phyloP scores from a whole-genome alignment of 768 basidiomycete genomes.

The Xanthoconium purpureum region DNA sequence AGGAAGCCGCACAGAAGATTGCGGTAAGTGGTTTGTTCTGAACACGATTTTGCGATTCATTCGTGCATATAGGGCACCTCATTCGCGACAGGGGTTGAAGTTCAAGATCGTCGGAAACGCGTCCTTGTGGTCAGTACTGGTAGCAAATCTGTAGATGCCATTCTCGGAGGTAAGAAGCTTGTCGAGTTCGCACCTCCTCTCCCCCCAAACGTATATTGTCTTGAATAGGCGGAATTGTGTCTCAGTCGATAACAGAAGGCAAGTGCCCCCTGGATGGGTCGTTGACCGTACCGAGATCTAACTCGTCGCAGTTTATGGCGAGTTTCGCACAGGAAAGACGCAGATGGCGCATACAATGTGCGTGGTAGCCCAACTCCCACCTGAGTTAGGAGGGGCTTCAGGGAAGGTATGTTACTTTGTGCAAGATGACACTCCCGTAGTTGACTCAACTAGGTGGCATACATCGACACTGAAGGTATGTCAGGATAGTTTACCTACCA shows the following conservation, averaged over 20 bases:
- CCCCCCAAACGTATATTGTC: too few relatives aligned
- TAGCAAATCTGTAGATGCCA: constrained; percentile 85
- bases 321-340: constrained; percentile 94
- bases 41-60: neutral
- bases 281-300: neutral
- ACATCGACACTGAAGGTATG: constrained; percentile 83
- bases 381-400: constrained; percentile 85
- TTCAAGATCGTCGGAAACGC: constrained; percentile 80
- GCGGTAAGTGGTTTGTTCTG: constrained; percentile 41
- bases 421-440: neutral
- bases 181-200: too few relatives aligned
- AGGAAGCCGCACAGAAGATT: constrained; percentile 92
- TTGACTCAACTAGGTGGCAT: constrained; percentile 61
- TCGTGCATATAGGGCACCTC: constrained; percentile 65
- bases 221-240: constrained; percentile 74
- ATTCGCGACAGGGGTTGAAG: constrained; percentile 87
- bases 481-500: neutral
- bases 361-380: constrained; percentile 83
- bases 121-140: constrained; percentile 88
- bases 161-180: constrained; percentile 68
- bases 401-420: constrained; percentile 59
- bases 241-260: constrained; percentile 94
- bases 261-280: neutral
- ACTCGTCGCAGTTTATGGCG: constrained; percentile 73
- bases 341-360: constrained; percentile 96